These are phyloP conservation scores for Aquanectria penicillioides DNA, from an alignment of 2,329 filamentous ascomycete species.

Conservation along the genomic window DNA sequence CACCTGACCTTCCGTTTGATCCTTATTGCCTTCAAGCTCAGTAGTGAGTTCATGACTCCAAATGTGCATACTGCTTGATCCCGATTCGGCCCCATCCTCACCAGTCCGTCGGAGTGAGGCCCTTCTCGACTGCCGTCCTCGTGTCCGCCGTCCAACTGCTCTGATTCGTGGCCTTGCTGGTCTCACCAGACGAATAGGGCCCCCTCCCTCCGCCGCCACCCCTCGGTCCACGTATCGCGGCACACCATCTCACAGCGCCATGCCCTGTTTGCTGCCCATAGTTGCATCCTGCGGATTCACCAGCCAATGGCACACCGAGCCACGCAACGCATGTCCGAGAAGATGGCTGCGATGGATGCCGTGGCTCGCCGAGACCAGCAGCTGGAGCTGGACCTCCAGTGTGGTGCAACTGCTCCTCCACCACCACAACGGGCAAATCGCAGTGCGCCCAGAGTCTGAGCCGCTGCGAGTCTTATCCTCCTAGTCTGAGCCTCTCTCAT, in stretches of 20 bases:
- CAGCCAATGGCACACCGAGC: constrained; percentile 28
- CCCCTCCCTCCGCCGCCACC: constrained; percentile 33
- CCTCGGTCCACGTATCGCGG: constrained; percentile 35
- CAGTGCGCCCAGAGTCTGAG: constrained; percentile 13
- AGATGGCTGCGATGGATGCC: constrained; percentile 23
- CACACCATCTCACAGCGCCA: constrained; percentile 33
- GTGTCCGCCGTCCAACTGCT: constrained; percentile 13
- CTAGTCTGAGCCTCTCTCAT: constrained; percentile 23
- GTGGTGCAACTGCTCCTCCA: constrained; percentile 20
- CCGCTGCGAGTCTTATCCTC: constrained; percentile 23
- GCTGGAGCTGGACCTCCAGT: constrained; percentile 2
- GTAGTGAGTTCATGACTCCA: not conserved
- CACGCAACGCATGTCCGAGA: constrained; percentile 21
- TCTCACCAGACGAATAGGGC: constrained; percentile 23
- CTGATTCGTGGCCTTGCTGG: constrained; percentile 40
- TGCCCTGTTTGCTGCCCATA: constrained; percentile 28
- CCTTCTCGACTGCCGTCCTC: constrained; percentile 25
- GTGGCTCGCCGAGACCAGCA: constrained; percentile 28
- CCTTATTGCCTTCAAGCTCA: too few relatives aligned
- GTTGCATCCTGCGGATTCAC: constrained; percentile 14
- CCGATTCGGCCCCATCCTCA: constrained; percentile 30
- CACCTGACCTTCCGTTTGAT: not conserved
- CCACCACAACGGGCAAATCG: constrained; percentile 16
- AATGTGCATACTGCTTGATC: constrained; percentile 11
- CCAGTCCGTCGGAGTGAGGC: constrained; percentile 26